phyloP scores from a whole-genome alignment of 192 early-diverging fungal genomes.

The Rhizoclosmatium sp. region DNA sequence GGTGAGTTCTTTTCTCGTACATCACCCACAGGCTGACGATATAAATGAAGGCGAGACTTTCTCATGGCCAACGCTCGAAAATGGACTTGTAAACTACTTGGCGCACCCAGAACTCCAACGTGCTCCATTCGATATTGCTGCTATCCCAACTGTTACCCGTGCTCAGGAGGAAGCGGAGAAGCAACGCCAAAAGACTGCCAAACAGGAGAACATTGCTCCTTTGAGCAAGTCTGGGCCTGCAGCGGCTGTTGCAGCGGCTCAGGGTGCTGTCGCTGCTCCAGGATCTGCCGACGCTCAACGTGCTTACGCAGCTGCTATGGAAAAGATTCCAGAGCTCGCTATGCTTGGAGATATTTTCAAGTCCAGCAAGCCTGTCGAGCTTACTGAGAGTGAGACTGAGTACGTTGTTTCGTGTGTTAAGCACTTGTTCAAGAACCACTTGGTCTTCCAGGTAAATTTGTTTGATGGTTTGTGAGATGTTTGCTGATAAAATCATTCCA shows the following conservation, averaged over 20 bases:
- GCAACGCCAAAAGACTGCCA: slow-evolving; percentile 57
- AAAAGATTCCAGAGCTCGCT: slow-evolving; percentile 82
- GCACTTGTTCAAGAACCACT: slow-evolving; percentile 88
- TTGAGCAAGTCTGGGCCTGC: slow-evolving; percentile 21
- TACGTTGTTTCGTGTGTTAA: slow-evolving; percentile 92
- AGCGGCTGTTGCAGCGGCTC: slow-evolving; percentile 6
- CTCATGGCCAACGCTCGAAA: slow-evolving; percentile 84
- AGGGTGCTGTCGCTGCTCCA: slow-evolving; percentile 3
- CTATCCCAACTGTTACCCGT: slow-evolving; percentile 83
- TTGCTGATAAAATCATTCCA: slow-evolving; percentile 42
- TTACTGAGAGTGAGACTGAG: slow-evolving; percentile 96
- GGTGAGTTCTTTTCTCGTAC: slow-evolving; percentile 57
- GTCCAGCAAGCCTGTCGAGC: slow-evolving; percentile 78
- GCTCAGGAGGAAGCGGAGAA: slow-evolving; percentile 86
- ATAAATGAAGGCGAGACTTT: slow-evolving; percentile 77
- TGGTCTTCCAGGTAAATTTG: slow-evolving; percentile 88
- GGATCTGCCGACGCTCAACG: slow-evolving; percentile 68
- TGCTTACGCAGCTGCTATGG: slow-evolving; percentile 78
- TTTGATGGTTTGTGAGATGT: not conserved
- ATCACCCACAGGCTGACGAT: slow-evolving; percentile 13
- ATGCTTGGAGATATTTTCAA: slow-evolving; percentile 88
- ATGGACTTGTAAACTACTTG: slow-evolving; percentile 87
- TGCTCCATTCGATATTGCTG: slow-evolving; percentile 77
- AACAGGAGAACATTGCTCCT: slow-evolving; percentile 44
- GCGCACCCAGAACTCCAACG: slow-evolving; percentile 66